Conservation (phyloP, 345 rosid species). For the Pistacia atlantica region DNA sequence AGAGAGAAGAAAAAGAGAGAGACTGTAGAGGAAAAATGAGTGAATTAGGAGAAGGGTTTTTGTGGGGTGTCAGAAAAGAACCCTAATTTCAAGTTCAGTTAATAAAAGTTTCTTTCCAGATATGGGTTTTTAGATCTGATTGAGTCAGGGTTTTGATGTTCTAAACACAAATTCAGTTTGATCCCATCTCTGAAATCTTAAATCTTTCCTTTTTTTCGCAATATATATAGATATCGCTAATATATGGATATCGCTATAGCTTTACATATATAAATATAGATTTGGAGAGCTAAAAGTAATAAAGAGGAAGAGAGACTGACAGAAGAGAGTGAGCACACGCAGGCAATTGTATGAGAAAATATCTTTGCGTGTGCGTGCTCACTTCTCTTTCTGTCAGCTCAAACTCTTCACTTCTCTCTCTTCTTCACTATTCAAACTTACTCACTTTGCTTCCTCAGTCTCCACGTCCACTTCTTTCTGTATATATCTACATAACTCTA, state of each 20-base stretch:
- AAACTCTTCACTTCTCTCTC: not conserved
- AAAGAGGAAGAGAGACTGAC: constrained; percentile 42
- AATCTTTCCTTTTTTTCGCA: no score
- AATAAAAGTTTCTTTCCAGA: no score
- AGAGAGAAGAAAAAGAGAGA: not conserved
- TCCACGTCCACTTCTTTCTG: not conserved
- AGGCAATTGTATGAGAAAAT: constrained; percentile 51
- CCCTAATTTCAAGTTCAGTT: no score
- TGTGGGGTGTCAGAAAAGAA: not conserved
- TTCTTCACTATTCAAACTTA: not conserved
- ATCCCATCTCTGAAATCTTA: no score
- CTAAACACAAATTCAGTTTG: no score
- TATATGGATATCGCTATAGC: no score
- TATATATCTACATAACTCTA: not conserved
- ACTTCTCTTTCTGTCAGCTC: constrained; percentile 52
- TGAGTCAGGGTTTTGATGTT: no score
- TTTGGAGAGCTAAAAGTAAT: not conserved
- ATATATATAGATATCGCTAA: no score
- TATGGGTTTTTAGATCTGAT: no score
- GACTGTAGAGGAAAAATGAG: not conserved
- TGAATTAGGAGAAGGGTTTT: constrained; percentile 2
- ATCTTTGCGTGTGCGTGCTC: constrained; percentile 62
- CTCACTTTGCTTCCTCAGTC: not conserved
- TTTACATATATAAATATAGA: no score
- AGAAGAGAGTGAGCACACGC: constrained; percentile 87